Base-by-base conservation (phyloP, 179 eudicot genomes). In the Corrigiola litoralis region DNA sequence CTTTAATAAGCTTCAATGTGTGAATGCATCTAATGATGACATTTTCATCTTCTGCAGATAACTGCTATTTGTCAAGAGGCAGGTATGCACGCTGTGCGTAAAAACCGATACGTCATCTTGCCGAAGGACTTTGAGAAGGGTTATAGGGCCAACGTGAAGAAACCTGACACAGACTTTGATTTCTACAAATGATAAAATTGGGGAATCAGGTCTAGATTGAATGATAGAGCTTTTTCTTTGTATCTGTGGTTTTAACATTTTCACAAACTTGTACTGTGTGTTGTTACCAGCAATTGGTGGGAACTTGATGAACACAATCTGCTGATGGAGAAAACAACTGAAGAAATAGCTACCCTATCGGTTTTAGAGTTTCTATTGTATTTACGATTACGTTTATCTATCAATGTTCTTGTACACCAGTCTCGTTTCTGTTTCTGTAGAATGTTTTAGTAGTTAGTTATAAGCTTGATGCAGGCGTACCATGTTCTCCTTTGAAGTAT, bases 21-120 rank as follows among this genome's bases (percentile, higher is more conserved):
- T n/a, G n/a, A n/a, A 8, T 23, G 57, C 23, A 32, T 34, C 34
- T 44, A 16, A 33, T 38, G 41, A 14, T 50, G 16, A 46, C 36
- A 10, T 42, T 65, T 18, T 27, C 9, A 45, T 7, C 25, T 3
- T 47, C 14, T 71, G 69, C 85, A 88, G 97, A 91, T 91, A 61
- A 31, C 94, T 6, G 97, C 97, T 6, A 90, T 90, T 33, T 91
- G 92, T 75, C 97, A 90, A 80, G 96, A 90, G 76, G 97, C 97
- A 20, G 96, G 97, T 46, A 85, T 91, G 94, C 94, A 91, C 59
- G 97, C 97, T 48, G 96, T 91, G 18, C 86, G 96, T 21, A 91
- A 91, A 74, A 91, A 89, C 68, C 82, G 92, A 3, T 90, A 88
- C 41, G 87, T 90, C 9, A 86, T 90, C 64, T 83, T 90, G 38